These are phyloP conservation scores for Kwoniella newhampshirensis DNA, from an alignment of 768 basidiomycete species.

Conservation along the genomic window DNA sequence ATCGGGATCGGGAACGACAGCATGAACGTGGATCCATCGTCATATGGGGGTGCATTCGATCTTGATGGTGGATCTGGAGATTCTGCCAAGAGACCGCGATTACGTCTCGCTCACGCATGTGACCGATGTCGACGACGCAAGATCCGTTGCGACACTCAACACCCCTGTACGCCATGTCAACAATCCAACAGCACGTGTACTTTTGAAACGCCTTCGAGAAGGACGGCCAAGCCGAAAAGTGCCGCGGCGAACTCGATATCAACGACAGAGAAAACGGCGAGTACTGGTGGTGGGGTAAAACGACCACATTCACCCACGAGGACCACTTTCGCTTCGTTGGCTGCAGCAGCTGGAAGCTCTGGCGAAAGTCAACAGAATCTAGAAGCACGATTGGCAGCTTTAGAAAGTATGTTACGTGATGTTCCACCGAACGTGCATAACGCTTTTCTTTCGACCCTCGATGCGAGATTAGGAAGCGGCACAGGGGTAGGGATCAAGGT, in stretches of 20 bases:
- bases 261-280: constrained; percentile 7
- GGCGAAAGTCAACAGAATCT: constrained; percentile 25
- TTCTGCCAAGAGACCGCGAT: constrained; percentile 42
- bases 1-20: constrained; percentile 1
- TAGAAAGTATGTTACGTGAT: constrained; percentile 53
- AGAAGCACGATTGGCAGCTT: constrained; percentile 51
- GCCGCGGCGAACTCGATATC: constrained; percentile 11
- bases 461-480: constrained; percentile 47
- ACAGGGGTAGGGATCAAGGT: constrained; percentile 42
- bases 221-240: constrained; percentile 41
- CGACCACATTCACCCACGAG: constrained; percentile 22
- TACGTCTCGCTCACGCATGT: constrained; percentile 48
- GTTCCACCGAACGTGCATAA: constrained; percentile 54
- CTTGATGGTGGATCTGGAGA: constrained; percentile 12
- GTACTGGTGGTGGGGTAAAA: constrained; percentile 20
- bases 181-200: constrained; percentile 51
- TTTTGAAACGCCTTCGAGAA: constrained; percentile 52
- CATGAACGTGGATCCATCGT: constrained; percentile 1
- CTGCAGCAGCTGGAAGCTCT: background rate
- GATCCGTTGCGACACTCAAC: constrained; percentile 52
- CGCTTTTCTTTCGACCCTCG: constrained; percentile 49
- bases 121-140: constrained; percentile 46
- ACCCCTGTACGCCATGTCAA: constrained; percentile 52
- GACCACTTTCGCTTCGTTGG: constrained; percentile 1
- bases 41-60: background rate